These are phyloP conservation scores for Huntiella savannae DNA, from an alignment of 2,329 filamentous ascomycete species.

Conservation along the genomic window DNA sequence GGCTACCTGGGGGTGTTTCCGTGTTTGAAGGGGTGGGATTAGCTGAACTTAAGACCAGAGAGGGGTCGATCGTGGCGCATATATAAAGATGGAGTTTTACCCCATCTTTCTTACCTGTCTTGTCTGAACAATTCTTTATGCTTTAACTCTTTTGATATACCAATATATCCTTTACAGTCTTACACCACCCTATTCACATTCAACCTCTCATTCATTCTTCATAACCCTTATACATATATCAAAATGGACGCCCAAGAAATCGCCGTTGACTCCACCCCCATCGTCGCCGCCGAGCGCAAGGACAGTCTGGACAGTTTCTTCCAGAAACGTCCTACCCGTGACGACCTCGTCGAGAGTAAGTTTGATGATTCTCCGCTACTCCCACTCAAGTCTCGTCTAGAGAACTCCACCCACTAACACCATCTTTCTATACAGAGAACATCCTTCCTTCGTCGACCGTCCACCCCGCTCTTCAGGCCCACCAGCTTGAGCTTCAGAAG, in stretches of 20 bases:
- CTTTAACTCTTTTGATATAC: background rate
- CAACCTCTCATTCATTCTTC: background rate
- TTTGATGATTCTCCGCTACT: background rate
- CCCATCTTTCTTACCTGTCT: background rate
- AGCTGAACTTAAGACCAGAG: no score
- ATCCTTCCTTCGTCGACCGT: constrained; percentile 66
- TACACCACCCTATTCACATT: background rate
- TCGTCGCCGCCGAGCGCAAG: constrained; percentile 37
- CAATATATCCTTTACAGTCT: background rate
- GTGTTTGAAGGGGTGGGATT: no score
- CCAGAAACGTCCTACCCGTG: constrained; percentile 52
- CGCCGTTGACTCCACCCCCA: constrained; percentile 35
- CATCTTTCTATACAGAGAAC: constrained; percentile 38
- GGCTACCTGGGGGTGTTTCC: no score
- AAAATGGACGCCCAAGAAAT: constrained; percentile 6
- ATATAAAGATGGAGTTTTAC: constrained; percentile 1
- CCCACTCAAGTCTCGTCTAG: no score
- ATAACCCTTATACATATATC: background rate
- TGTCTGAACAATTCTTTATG: background rate
- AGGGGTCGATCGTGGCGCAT: background rate
- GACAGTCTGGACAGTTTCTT: constrained; percentile 58
- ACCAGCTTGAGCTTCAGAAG: constrained; percentile 69
- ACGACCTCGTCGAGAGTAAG: constrained; percentile 48
- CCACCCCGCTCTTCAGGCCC: constrained; percentile 59
- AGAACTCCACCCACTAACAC: background rate